Evolutionary conservation across 1,284 basidiomycete genomes (phyloP), one percentile per base, ranked within the genome.

Genomic region (Kalmanozyma brasiliensis): DNA sequence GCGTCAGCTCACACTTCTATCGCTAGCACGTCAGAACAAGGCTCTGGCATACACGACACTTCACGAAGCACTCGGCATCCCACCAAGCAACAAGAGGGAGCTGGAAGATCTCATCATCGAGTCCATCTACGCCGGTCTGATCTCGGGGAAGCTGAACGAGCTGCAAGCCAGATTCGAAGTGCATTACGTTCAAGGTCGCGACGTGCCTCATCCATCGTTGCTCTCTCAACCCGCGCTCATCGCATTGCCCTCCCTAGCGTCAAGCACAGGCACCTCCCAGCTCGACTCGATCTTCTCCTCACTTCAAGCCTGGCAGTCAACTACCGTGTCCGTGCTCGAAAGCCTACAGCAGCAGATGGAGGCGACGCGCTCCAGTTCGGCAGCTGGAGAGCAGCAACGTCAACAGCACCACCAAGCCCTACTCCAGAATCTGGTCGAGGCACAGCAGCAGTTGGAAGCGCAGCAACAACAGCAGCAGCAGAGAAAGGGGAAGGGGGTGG

Each of bases 61-160:
- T 2, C 33, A 69, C 17, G 32, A 35, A 16, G 40, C 59, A 1
- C 49, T 78, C 32, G 68, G 56, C 1, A 48, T 76, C 9, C 4
- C 34, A 91, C 1, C 84, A 87, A 44, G 85, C 89, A 64, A 87
- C 86, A 44, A 49, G 1, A 52, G 74, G 9, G 90, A 91, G 66
- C 87, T 98, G 4, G 95, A 98, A 82, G 94, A 97, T 82, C 87
- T 96, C 66, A 91, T 97, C 81, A 97, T 98, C 81, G 94, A 97
- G 76, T 89, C 90, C 9, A 92, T 97, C 80, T 98, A 97, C 82
- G 88, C 91, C 34, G 90, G 91, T 74, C 85, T 97, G 43, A 86
- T 98, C 35, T 87, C 88, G 40, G 94, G 92, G 11, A 93, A 92
- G 76, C 88, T 98, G 45, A 92, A 97, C 82, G 94, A 97, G 84